Base-by-base conservation (phyloP, 2,329 filamentous ascomycete species). In the Domatiomyces catenatus region DNA sequence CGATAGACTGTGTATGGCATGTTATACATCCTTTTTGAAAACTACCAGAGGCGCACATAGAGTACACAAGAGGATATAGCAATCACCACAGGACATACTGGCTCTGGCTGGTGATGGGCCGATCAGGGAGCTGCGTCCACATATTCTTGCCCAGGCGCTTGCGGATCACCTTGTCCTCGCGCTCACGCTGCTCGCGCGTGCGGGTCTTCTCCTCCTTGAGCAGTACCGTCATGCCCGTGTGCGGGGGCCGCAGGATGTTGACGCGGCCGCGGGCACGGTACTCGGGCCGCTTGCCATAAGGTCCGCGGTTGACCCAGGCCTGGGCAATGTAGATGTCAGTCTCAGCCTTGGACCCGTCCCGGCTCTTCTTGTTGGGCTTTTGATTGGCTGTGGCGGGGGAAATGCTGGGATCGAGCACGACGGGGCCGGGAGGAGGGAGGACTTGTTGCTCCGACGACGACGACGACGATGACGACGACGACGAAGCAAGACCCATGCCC, bases 201-300 rank as follows among this genome's bases (percentile, higher is more conserved):
- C 88, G 76, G 5, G 92, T 94, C 67, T 84, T 84, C 67, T 96
- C 89, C 65, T 98, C 92, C 71, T 96, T 98, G 63, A 98, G 71
- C 12, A 94, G 66, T 36, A 98, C 70, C 0, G 82, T 80, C 54
- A 95, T 77, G 57, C 76, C 86, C 26, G 90, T 86, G 58, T 80
- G 77, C 0, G 86, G 86, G 57, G 81, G 81, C 50, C 74, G 73
- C 66, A 92, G 73, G 32, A 79, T 66, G 60, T 84, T 77, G 56
- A 83, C 76, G 51, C 77, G 73, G 32, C 87, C 87, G 63, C 86
- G 76, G 2, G 87, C 88, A 56, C 90, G 81, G 66, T 81, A 83
- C 58, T 89, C 83, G 5, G 77, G 70, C 45, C 73, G 71, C 53
- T 68, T 69, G 22, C 76, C 75, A 66, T 74, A 83, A 1, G 75